Percentiles rank a stretch among this genome's conserved stretches.
phyloP scores from a whole-genome alignment of 768 basidiomycete genomes.

The Cyclocybe aegerita region DNA sequence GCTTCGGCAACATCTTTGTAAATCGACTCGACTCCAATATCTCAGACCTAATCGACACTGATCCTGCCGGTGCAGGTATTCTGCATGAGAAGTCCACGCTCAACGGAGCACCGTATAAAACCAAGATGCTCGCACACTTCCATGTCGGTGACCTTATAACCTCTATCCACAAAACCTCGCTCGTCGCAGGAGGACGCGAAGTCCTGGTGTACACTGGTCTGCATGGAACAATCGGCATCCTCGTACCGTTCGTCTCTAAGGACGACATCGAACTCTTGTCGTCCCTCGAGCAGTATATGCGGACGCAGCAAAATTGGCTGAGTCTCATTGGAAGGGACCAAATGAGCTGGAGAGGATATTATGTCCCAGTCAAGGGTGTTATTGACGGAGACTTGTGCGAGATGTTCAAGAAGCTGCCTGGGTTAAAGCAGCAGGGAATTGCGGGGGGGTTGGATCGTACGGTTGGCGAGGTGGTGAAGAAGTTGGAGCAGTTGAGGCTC shows the following conservation, averaged over 20 bases:
- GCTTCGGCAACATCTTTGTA: conserved; percentile 95
- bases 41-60: conserved; percentile 93
- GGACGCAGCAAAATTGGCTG: conserved; percentile 66
- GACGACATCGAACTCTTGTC: conserved; percentile 99
- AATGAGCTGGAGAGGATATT: conserved; percentile 93
- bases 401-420: conserved; percentile 78
- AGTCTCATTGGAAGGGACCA: conserved; percentile 95
- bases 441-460: conserved; percentile 89
- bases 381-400: conserved; percentile 98
- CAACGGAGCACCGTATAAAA: conserved; percentile 98
- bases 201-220: conserved; percentile 92
- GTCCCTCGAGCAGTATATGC: conserved; percentile 93
- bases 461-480: conserved; percentile 94
- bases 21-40: conserved; percentile 85
- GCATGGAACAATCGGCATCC: conserved; percentile 93
- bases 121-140: conserved; percentile 85
- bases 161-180: conserved; percentile 83
- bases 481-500: conserved; percentile 87
- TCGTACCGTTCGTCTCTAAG: conserved; percentile 94
- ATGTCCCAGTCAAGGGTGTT: conserved; percentile 91
- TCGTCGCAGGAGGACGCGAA: conserved; percentile 95
- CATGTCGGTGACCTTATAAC: conserved; percentile 91
- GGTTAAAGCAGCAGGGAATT: conserved; percentile 84
- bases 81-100: conserved; percentile 91
- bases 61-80: conserved; percentile 95